Conservation (phyloP, 208 protist genomes). For the Trypanosoma scelopori region DNA sequence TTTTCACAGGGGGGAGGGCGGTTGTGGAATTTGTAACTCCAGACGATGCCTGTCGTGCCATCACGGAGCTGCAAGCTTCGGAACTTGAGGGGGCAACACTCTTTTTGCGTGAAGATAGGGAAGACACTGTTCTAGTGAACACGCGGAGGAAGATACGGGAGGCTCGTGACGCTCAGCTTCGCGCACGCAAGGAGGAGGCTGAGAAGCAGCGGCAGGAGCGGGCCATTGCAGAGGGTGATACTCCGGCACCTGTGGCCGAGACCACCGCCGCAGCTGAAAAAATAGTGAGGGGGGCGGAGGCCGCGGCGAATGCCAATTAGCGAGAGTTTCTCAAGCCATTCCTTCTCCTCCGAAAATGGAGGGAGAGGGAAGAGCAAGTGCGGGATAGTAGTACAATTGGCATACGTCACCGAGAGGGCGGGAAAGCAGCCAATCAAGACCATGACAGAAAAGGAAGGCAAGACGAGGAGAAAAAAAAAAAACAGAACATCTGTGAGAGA, state of each 20-base stretch:
- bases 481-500: not conserved
- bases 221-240: constrained; percentile 56
- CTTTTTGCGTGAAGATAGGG: constrained; percentile 84
- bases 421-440: not conserved
- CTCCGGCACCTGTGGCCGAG: constrained; percentile 7
- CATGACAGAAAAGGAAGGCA: not conserved
- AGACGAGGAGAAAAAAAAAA: not conserved
- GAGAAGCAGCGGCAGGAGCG: constrained; percentile 49
- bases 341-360: not conserved
- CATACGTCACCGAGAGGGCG: not conserved
- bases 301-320: not conserved
- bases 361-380: not conserved
- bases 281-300: not conserved
- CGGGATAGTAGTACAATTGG: not conserved
- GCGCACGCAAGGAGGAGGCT: constrained; percentile 74
- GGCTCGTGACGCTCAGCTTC: constrained; percentile 71
- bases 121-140: constrained; percentile 85
- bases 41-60: constrained; percentile 78
- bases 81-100: constrained; percentile 83
- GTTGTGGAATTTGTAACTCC: constrained; percentile 85
- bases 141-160: constrained; percentile 80
- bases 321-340: constrained; percentile 1
- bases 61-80: constrained; percentile 84
- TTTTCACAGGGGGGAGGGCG: constrained; percentile 74
- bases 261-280: not conserved